Percentiles rank a stretch among this genome's conserved stretches.
Conservation (phyloP, 108 stramenopile genomes). For the Craspedostauros australis region DNA sequence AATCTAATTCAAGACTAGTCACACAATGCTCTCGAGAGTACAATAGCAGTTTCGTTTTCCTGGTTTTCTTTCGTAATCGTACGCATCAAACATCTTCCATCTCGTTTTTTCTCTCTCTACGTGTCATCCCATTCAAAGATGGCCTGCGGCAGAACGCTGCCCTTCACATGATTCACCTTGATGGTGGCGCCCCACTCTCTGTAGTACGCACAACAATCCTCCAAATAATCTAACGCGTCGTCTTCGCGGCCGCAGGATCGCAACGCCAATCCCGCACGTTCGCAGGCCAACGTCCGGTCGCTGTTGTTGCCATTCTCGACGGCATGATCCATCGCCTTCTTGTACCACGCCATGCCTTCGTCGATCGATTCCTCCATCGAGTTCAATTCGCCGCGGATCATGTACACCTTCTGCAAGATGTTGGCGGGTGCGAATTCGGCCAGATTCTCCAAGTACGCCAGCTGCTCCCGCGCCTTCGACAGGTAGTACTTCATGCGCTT, state of each 20-base stretch:
- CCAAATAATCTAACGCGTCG: constrained; percentile 4
- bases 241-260: constrained; percentile 1
- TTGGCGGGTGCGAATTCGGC: background rate
- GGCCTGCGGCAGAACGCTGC: constrained; percentile 4
- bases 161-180: constrained; percentile 14
- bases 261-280: constrained; percentile 5
- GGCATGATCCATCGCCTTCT: constrained; percentile 1
- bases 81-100: too few species aligned
- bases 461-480: too few species aligned
- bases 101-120: too few species aligned
- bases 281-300: constrained; percentile 3
- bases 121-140: constrained; percentile 11
- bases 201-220: constrained; percentile 5
- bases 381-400: constrained; percentile 3
- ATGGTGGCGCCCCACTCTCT: constrained; percentile 2
- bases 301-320: background rate
- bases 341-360: background rate
- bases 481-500: too few species aligned
- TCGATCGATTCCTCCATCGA: background rate
- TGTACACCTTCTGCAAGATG: background rate
- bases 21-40: too few species aligned
- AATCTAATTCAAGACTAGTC: too few species aligned
- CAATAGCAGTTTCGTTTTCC: too few species aligned
- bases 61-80: too few species aligned
- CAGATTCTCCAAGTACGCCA: background rate